Evolutionary conservation across 306 rosid genomes (phyloP).

Genomic region (Acacia confusa): DNA sequence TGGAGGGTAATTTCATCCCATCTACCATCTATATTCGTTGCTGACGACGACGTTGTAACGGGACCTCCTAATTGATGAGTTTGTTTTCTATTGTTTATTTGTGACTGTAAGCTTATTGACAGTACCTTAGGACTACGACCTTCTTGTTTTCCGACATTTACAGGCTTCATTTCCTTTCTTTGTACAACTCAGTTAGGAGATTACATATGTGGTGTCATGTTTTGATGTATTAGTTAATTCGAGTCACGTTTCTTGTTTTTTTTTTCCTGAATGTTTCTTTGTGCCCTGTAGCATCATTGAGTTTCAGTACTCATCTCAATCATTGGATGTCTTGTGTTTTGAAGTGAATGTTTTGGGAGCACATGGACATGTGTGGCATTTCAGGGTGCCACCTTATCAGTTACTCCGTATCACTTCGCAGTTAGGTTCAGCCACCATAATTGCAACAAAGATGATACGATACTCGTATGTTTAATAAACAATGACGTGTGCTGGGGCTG

Average conservation of each 20-base stretch:
- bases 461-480: no score
- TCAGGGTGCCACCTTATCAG: neutral
- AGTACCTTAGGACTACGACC: neutral
- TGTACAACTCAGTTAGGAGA: conserved; percentile 14
- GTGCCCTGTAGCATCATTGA: neutral
- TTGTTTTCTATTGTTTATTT: conserved; percentile 1
- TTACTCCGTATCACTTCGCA: neutral
- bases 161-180: neutral
- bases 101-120: conserved; percentile 14
- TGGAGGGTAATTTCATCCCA: neutral
- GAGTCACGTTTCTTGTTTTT: neutral
- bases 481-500: neutral
- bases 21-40: neutral
- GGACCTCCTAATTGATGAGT: neutral
- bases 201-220: conserved; percentile 2
- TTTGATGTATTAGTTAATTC: neutral
- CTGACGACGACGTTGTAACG: neutral
- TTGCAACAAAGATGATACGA: neutral
- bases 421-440: neutral
- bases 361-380: neutral
- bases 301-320: neutral
- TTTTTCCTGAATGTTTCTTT: neutral
- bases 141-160: neutral
- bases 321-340: neutral
- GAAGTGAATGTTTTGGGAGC: neutral